Evolutionary conservation across 768 basidiomycete genomes (phyloP), one percentile per base, ranked within the genome.

Genomic region (Melanogaster broomeanus): DNA sequence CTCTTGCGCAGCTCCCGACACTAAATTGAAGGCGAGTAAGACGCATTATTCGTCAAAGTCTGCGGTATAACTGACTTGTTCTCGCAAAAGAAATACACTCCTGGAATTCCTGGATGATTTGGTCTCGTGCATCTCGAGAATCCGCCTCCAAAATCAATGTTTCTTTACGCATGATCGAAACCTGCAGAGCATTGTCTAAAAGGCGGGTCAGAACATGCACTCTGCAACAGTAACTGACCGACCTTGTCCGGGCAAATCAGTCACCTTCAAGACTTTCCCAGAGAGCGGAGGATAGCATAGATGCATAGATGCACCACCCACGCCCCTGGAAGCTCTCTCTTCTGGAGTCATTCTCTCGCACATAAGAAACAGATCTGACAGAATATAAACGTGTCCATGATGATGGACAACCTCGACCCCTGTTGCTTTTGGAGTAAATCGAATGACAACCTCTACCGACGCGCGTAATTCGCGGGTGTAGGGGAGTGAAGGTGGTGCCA

Each of bases 231-330:
- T 39, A 49, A 19, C 7, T 19, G 30, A 70, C 81, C 50, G 53
- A 82, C 91, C 81, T 77, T 79, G 78, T 31, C 77, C 84, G 49
- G 75, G 74, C 4, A 81, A 75, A 56, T 85, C 85, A 9, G 74
- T 74, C 4, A 90, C 86, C 52, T 80, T 79, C 48, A 99, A 76
- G 61, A 97, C 94, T 66, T 96, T 98, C 5, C 94, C 96, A 12
- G 97, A 88, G 30, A 99, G 74, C 5, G 97, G 97, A 16, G 97
- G 97, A 74, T 97, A 99, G 58, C 87, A 83, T 41, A 99, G 75
- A 84, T 85, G 91, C 86, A 96, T 88, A 63, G 97, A 93, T 6
- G 86, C 78, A 11, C 83, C 83, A 51, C 83, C 81, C 28, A 74
- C 70, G 12, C 73, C 76, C 52, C 68, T 60, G 24, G 76, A 71